These are phyloP conservation scores for Amaranthus tricolor DNA, from an alignment of 179 eudicot species.

Conservation along the genomic window DNA sequence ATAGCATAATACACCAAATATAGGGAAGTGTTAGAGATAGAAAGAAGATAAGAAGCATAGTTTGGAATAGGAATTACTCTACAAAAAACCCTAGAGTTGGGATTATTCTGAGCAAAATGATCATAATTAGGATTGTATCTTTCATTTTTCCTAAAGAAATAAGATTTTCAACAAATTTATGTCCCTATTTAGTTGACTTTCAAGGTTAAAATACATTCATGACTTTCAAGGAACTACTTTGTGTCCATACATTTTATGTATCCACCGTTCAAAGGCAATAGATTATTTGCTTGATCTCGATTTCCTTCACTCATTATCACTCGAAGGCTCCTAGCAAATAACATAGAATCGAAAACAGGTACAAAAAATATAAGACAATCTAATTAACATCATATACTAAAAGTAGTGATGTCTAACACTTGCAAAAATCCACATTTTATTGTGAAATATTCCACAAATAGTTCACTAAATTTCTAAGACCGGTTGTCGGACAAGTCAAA, in stretches of 20 bases:
- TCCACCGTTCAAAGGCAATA: not conserved
- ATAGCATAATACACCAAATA: no score
- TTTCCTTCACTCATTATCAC: not conserved
- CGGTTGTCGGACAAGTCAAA: no score
- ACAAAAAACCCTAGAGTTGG: no score
- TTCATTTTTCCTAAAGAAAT: no score
- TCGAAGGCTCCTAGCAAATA: not conserved
- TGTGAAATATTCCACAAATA: not conserved
- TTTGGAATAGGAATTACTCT: no score
- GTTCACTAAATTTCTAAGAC: not conserved
- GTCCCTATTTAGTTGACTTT: no score
- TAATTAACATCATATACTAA: not conserved
- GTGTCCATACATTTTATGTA: not conserved
- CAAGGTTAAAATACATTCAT: not conserved
- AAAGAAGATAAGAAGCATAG: no score
- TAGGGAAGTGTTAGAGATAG: no score
- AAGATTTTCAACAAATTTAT: no score
- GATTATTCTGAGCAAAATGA: no score
- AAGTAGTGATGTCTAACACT: not conserved
- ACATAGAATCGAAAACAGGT: not conserved
- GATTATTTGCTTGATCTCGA: not conserved
- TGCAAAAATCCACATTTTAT: no score
- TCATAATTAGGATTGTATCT: no score
- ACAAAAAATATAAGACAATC: not conserved
- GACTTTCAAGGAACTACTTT: not conserved